Evolutionary conservation across 305 asterid species (phyloP).

Genomic region (Fraxinus xanthoxyloides): DNA sequence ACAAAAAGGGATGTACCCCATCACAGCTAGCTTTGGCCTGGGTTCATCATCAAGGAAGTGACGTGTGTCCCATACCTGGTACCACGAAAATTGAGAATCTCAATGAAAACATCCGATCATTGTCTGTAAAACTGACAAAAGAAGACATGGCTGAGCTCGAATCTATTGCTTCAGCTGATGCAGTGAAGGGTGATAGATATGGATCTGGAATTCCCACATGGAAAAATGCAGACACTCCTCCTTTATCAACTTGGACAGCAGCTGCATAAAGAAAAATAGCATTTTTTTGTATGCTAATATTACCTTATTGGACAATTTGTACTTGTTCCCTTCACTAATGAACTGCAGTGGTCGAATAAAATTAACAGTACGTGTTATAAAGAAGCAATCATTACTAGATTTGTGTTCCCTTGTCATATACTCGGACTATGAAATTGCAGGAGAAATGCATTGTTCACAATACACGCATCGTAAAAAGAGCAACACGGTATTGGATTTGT

Average conservation of each 20-base stretch:
- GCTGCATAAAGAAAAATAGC: neutral
- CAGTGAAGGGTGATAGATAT: conserved; percentile 45
- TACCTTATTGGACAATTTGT: neutral
- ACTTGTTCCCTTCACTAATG: neutral
- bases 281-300: neutral
- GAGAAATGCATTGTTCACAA: neutral
- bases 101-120: conserved; percentile 47
- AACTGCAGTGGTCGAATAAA: neutral
- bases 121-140: conserved; percentile 37
- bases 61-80: conserved; percentile 53
- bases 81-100: conserved; percentile 53
- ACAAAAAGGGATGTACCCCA: conserved; percentile 48
- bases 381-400: neutral
- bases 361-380: neutral
- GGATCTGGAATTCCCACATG: conserved; percentile 34
- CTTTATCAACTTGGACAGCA: conserved; percentile 54
- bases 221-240: conserved; percentile 57
- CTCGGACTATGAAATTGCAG: neutral
- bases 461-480: neutral
- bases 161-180: conserved; percentile 38
- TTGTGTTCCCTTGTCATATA: neutral
- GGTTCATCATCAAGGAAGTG: conserved; percentile 52
- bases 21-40: conserved; percentile 56
- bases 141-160: conserved; percentile 59
- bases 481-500: neutral